These are phyloP conservation scores for Nemania serpens DNA, from an alignment of 2,329 filamentous ascomycete species.

Conservation along the genomic window DNA sequence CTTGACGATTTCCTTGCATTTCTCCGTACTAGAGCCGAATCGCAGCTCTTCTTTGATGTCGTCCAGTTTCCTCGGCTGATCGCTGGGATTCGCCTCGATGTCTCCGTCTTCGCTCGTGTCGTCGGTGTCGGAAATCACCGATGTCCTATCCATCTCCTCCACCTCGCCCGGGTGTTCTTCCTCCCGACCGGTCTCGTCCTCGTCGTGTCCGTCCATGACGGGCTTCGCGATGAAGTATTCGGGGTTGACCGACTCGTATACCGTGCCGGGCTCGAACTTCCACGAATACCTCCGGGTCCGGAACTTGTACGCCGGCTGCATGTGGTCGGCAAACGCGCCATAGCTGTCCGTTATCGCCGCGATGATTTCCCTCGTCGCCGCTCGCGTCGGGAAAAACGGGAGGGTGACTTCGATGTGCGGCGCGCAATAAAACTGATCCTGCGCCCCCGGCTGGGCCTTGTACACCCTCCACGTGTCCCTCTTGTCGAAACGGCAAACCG, in stretches of 20 bases:
- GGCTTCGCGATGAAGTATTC: conserved; percentile 16
- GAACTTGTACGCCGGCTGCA: conserved; percentile 26
- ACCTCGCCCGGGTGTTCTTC: conserved; percentile 3
- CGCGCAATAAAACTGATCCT: conserved; percentile 26
- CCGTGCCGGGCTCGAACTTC: conserved; percentile 25
- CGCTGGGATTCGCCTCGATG: background rate
- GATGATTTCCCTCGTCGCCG: conserved; percentile 17
- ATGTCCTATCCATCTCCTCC: background rate
- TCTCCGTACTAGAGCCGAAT: conserved; percentile 14
- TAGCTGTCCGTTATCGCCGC: conserved; percentile 20
- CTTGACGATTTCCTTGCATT: conserved; percentile 20
- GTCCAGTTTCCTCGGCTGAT: conserved; percentile 3
- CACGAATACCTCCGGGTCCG: conserved; percentile 10
- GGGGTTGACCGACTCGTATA: conserved; percentile 19
- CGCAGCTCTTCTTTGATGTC: conserved; percentile 20
- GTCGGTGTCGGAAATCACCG: conserved; percentile 8
- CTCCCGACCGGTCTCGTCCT: background rate
- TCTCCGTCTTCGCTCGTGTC: background rate
- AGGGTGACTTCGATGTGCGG: conserved; percentile 23
- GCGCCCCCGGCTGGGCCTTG: conserved; percentile 12
- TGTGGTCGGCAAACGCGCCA: conserved; percentile 11
- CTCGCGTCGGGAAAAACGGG: conserved; percentile 16
- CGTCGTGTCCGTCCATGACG: background rate
- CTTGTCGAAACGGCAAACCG: conserved; percentile 22
- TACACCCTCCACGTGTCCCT: conserved; percentile 20